Base-by-base conservation (phyloP, 768 basidiomycete genomes). In the Mycena maculata region DNA sequence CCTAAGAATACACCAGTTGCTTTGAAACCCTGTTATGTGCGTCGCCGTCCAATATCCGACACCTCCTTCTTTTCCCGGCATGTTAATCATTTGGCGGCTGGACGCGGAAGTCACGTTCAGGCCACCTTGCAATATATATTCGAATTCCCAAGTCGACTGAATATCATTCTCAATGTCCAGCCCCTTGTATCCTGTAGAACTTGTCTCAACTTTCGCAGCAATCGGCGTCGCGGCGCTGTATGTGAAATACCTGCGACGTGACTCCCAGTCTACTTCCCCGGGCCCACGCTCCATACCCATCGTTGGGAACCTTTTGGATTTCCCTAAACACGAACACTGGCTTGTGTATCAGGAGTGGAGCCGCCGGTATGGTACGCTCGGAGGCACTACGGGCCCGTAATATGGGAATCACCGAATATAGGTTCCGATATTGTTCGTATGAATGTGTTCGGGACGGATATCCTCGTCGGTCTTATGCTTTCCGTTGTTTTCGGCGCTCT, bases 291-390 rank as follows among this genome's bases (percentile, higher is more conserved):
- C 74, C 18, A 27, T 80, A 36, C 83, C 83, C 5, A 50, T 83
- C 16, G n/a, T 83, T 22, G 82, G 82, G 1, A 83, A 83, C 59
- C 66, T 81, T n/a, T 72, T 79, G 6, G 78, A 80, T 36, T 73
- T 83, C 70, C 82, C 82, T 31, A 74, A 71, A 23, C 54, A 71
- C 27, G 80, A 79, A 27, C 77, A 74, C 18, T 83, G 81, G 80
- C 63, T 81, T 64, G 74, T 75, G 22, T 82, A 81, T 55, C 18
- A 75, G 4, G 70, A 77, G n/a, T 83, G 81, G 81, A 79, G 75
- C 39, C 64, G 72, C 39, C 72, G 76, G 70, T 83, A 77, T 49
- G 79, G 82, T 71, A 16, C 7, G 63, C 49, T 30, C 27, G 15
- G 33, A 18, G 23, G n/a, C n/a, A 22, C 28, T 36, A 9, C 4